phyloP scores from a whole-genome alignment of 805 yeast genomes.

The Pichia paraexigua region DNA sequence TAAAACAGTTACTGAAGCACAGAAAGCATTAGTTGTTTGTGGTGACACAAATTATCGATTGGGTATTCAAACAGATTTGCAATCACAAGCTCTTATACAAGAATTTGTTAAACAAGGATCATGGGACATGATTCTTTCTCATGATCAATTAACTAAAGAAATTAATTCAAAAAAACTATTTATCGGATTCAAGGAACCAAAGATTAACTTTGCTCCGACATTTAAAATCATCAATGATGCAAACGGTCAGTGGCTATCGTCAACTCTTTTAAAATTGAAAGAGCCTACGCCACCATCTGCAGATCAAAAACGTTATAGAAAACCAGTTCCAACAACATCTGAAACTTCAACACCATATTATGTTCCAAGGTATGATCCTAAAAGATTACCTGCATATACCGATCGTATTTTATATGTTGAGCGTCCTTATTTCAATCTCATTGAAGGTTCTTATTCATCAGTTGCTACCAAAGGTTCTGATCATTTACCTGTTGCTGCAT shows the following conservation, averaged over 20 bases:
- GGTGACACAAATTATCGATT: conserved; percentile 53
- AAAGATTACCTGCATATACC: conserved; percentile 50
- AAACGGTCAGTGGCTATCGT: conserved; percentile 4
- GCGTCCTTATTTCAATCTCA: conserved; percentile 11
- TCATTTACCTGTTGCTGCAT: conserved; percentile 47
- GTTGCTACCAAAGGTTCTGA: conserved; percentile 35
- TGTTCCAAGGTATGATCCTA: conserved; percentile 20
- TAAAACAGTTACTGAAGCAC: conserved; percentile 2
- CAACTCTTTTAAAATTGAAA: background rate
- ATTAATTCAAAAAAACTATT: conserved; percentile 29
- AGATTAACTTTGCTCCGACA: conserved; percentile 45
- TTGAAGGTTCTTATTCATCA: conserved; percentile 15
- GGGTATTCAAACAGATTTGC: conserved; percentile 13
- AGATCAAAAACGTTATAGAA: conserved; percentile 1
- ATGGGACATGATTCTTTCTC: conserved; percentile 29
- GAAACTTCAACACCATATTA: conserved; percentile 3
- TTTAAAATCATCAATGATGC: conserved; percentile 32
- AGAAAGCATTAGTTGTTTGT: conserved; percentile 30
- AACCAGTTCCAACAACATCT: background rate
- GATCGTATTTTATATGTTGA: conserved; percentile 43
- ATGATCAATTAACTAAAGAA: conserved; percentile 38
- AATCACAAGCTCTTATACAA: conserved; percentile 5
- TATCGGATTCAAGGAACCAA: conserved; percentile 39
- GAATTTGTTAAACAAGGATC: conserved; percentile 15
- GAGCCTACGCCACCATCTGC: background rate